Conservation (phyloP, 1,284 basidiomycete genomes). For the Fistulinella cinereoalba region DNA sequence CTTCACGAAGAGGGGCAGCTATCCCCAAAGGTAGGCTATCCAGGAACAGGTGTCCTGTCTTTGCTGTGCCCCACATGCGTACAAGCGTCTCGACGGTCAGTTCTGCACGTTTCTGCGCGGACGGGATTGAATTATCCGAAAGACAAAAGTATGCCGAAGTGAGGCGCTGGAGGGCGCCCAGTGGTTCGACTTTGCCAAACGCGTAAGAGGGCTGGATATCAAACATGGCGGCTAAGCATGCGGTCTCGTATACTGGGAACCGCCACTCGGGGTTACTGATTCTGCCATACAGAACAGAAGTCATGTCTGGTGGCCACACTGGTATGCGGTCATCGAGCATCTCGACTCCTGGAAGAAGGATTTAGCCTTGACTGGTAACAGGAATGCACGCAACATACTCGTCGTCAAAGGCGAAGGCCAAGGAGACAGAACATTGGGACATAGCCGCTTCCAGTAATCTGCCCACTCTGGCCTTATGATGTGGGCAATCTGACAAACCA, state of each 20-base stretch:
- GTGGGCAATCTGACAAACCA: slow-evolving; percentile 67
- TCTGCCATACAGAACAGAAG: slow-evolving; percentile 59
- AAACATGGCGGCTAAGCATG: slow-evolving; percentile 49
- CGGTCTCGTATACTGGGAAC: slow-evolving; percentile 51
- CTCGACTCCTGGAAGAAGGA: slow-evolving; percentile 41
- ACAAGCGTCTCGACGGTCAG: slow-evolving; percentile 64
- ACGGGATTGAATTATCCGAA: slow-evolving; percentile 47
- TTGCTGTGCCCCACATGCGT: slow-evolving; percentile 41
- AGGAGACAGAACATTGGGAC: slow-evolving; percentile 52
- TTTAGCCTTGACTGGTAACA: slow-evolving; percentile 5
- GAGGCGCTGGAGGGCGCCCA: slow-evolving; percentile 49
- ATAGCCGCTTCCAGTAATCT: slow-evolving; percentile 83
- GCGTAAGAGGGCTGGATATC: slow-evolving; percentile 55
- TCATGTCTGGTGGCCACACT: slow-evolving; percentile 67
- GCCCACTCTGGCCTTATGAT: slow-evolving; percentile 76
- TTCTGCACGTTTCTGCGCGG: slow-evolving; percentile 61
- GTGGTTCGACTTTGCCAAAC: slow-evolving; percentile 57
- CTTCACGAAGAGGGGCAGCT: slow-evolving; percentile 79
- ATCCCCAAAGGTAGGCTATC: slow-evolving; percentile 68
- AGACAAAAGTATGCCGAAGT: slow-evolving; percentile 55
- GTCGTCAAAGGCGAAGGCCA: slow-evolving; percentile 54
- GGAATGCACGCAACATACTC: slow-evolving; percentile 36
- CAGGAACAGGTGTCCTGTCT: slow-evolving; percentile 42
- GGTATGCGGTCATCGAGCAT: slow-evolving; percentile 64
- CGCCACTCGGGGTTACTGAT: slow-evolving; percentile 67